phyloP scores from a whole-genome alignment of 2,329 filamentous ascomycete species.

The Akanthomyces uredinophilus region DNA sequence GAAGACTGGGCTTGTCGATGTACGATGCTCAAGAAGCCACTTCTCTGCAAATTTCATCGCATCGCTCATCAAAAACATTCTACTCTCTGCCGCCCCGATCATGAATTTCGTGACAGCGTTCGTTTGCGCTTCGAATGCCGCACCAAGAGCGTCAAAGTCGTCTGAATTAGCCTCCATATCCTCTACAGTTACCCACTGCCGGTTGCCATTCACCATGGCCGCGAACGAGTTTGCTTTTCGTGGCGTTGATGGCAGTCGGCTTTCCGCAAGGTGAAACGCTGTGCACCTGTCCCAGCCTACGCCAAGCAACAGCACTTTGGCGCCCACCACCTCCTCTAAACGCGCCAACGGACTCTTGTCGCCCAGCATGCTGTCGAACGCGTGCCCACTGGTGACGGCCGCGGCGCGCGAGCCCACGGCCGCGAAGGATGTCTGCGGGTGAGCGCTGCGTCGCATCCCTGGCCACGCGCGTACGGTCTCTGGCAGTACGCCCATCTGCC shows the following conservation, averaged over 20 bases:
- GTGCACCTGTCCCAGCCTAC: constrained; percentile 17
- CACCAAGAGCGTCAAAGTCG: constrained; percentile 14
- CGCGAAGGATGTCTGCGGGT: constrained; percentile 19
- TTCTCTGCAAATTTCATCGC: background rate
- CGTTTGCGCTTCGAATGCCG: constrained; percentile 1
- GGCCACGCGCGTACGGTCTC: constrained; percentile 19
- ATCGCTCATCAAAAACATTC: background rate
- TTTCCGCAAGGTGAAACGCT: constrained; percentile 17
- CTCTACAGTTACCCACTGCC: constrained; percentile 16
- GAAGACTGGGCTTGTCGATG: background rate
- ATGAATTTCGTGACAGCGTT: background rate
- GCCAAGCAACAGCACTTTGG: constrained; percentile 15
- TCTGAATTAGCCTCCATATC: constrained; percentile 10
- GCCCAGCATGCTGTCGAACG: constrained; percentile 7
- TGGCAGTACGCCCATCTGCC: constrained; percentile 16
- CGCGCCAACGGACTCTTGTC: constrained; percentile 7
- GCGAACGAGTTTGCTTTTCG: constrained; percentile 15
- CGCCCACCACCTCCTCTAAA: constrained; percentile 7
- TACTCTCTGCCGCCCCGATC: background rate
- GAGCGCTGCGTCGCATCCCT: constrained; percentile 16
- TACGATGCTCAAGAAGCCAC: background rate
- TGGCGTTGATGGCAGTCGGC: constrained; percentile 2
- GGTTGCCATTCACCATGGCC: constrained; percentile 9
- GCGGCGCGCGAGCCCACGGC: constrained; percentile 14
- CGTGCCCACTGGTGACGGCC: background rate